phyloP scores from a whole-genome alignment of 2,329 filamentous ascomycete species.

The Calycina marina region DNA sequence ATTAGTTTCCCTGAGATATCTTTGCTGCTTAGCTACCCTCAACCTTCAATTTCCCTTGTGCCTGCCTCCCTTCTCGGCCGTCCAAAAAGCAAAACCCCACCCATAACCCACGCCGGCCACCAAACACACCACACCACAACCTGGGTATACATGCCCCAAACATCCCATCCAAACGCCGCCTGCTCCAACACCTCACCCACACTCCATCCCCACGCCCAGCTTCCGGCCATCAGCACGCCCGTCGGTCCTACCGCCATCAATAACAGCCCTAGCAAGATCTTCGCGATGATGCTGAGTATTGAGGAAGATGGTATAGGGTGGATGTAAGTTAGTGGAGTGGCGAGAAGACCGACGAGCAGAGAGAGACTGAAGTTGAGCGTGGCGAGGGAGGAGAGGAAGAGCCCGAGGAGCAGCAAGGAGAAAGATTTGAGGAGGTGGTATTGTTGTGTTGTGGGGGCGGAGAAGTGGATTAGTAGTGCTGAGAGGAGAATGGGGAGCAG shows the following conservation, averaged over 20 bases:
- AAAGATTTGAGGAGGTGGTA: slow-evolving; percentile 75
- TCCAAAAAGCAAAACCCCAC: slow-evolving; percentile 38
- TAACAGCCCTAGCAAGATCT: slow-evolving; percentile 31
- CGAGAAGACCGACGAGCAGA: slow-evolving; percentile 68
- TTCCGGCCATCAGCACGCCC: slow-evolving; percentile 33
- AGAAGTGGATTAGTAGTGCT: slow-evolving; percentile 34
- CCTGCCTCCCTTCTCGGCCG: slow-evolving; percentile 12
- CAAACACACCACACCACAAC: slow-evolving; percentile 88
- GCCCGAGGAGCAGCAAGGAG: slow-evolving; percentile 80
- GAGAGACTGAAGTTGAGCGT: slow-evolving; percentile 92
- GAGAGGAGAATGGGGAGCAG: slow-evolving; percentile 43
- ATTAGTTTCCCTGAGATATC: too few relatives aligned
- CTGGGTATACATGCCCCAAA: slow-evolving; percentile 80
- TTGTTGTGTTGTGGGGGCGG: slow-evolving; percentile 48
- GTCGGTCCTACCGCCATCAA: slow-evolving; percentile 47
- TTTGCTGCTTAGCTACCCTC: too few relatives aligned
- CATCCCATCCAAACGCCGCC: slow-evolving; percentile 76
- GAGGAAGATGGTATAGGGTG: slow-evolving; percentile 27
- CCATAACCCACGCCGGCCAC: slow-evolving; percentile 83
- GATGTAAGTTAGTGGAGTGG: slow-evolving; percentile 66
- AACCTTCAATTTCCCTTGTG: too few relatives aligned
- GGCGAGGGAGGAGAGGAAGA: slow-evolving; percentile 82
- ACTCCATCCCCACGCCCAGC: slow-evolving; percentile 28
- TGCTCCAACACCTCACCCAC: slow-evolving; percentile 49
- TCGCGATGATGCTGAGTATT: slow-evolving; percentile 21